Base-by-base conservation (phyloP, 2,329 filamentous ascomycete species). In the Trichophyton rubrum region DNA sequence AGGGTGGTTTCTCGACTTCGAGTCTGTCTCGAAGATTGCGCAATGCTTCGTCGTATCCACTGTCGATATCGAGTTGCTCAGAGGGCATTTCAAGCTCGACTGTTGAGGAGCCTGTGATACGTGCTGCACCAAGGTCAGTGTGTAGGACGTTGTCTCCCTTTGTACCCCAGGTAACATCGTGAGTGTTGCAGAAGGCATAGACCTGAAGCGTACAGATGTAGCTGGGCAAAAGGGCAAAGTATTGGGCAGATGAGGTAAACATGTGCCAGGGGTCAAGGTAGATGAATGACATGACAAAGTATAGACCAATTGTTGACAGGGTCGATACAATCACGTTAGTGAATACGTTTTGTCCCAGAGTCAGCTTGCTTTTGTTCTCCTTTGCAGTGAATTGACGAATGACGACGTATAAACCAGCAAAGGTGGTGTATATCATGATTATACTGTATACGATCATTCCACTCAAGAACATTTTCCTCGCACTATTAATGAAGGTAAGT, bases 241-340 rank as follows among this genome's bases (percentile, higher is more conserved):
- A 99, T 72, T 96, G 91, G 0, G 81, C 83, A 0, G 89, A 85
- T 0, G 87, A 92, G 11, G 93, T 99, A 76, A 99, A 88, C 88
- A 99, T 93, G 79, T 99, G 93, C 93, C 93, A 99, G 0, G 93
- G 93, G 67, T 99, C 95, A 55, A 99, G 83, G 75, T 99, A 99
- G 63, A 99, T 77, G 77, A 99, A 90, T 24, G 88, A 93, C 86
- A 95, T 96, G 75, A 96, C 74, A 78, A 99, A 93, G 80, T 97
- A 99, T 43, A 99, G 80, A 0, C 95, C 93, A 45, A 96, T 77
- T 0, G 93, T 99, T 1, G 90, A 95, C 2, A 87, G 79, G n/a
- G 88, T 86, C 5, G 88, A 93, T 58, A 99, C 85, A 69, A 97
- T 89, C 64, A 99, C 82, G 74, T 97, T 97, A 62, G 91, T 93